A percentile compares a stretch with the other conserved stretches of the same genome.
phyloP scores from a whole-genome alignment of 805 yeast species.

The Pichia phayaonensis region DNA sequence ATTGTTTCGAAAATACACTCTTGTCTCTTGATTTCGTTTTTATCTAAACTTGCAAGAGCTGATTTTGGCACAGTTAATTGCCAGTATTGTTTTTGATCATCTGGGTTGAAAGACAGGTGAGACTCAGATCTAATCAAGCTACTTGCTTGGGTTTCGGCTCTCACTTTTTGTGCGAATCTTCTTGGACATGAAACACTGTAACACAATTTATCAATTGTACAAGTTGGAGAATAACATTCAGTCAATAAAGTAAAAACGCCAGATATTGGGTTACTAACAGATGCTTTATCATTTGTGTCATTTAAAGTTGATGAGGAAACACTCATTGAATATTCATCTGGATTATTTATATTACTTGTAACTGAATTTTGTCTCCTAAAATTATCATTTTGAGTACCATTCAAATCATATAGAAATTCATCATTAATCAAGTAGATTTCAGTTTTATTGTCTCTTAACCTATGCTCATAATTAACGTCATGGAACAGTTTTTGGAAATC shows the following conservation, averaged over 20 bases:
- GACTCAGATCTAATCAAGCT: slow-evolving; percentile 74
- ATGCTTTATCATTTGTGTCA: slow-evolving; percentile 1
- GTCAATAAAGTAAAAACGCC: slow-evolving; percentile 92
- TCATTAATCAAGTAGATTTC: slow-evolving; percentile 84
- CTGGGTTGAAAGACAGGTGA: slow-evolving; percentile 62
- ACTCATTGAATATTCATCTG: slow-evolving; percentile 6
- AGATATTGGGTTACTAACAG: slow-evolving; percentile 40
- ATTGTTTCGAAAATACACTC: slow-evolving; percentile 92
- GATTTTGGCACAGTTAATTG: slow-evolving; percentile 82
- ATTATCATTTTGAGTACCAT: slow-evolving; percentile 10
- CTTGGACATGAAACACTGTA: slow-evolving; percentile 96
- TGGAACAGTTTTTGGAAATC: slow-evolving; percentile 94
- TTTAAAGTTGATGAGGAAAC: neutral
- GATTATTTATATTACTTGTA: slow-evolving; percentile 17
- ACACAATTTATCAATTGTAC: slow-evolving; percentile 80
- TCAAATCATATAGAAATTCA: slow-evolving; percentile 28
- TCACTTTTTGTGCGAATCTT: slow-evolving; percentile 89
- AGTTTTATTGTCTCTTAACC: slow-evolving; percentile 76
- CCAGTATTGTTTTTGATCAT: slow-evolving; percentile 83
- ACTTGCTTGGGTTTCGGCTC: slow-evolving; percentile 80
- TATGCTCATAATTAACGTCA: slow-evolving; percentile 91
- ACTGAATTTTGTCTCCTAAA: slow-evolving; percentile 24
- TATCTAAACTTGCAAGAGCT: slow-evolving; percentile 69
- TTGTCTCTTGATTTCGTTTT: slow-evolving; percentile 84
- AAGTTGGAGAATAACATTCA: slow-evolving; percentile 95